Evolutionary conservation across 1,284 basidiomycete genomes (phyloP), one percentile per base, ranked within the genome.

Genomic region (Irpex lacteus): DNA sequence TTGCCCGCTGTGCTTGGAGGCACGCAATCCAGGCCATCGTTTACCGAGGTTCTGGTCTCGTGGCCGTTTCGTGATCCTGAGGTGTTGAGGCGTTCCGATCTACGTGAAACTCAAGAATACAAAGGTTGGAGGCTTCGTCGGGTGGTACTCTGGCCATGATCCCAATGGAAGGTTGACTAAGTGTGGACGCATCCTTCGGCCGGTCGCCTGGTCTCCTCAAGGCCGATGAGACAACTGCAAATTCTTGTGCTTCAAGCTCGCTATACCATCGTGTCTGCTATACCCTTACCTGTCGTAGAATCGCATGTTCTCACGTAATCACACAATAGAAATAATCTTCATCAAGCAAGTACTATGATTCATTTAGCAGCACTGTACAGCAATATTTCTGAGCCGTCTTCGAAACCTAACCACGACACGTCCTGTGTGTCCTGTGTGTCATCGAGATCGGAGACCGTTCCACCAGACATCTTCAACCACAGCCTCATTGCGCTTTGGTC

Each of bases 341-440:
- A 15, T 44, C 8, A 44, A 44, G 50, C 50, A 18, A 2, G 21
- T 18, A 26, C 36, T 18, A n/a, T 18, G 15, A 36, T 36, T n/a
- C 59, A 26, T 26, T 37, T 19, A 34, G 47, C 38, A 19, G n/a
- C n/a, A 32, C 44, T 9, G 34, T 15, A 56, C 4, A 76, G 65
- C 50, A 52, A 8, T 8, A 91, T 74, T 65, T 80, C 76, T 64
- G 84, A 81, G 36, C 79, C 82, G n/a, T 84, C 80, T 65, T 91
- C 88, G 47, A 93, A 71, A 2, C 91, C 91, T 71, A 88, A 83
- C 89, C 91, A 92, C 61, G 80, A 83, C 58, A 92, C 72, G 65
- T 87, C 82, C 60, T 82, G 82, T 9, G 70, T 67, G 62, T 85
- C 82, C 37, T 82, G 74, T 37, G 82, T 78, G 15, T 70, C 67